Percentiles rank a stretch among this genome's conserved stretches.
Evolutionary conservation across 2,329 filamentous ascomycete genomes (phyloP).

Genomic region (Sclerotinia glacialis): DNA sequence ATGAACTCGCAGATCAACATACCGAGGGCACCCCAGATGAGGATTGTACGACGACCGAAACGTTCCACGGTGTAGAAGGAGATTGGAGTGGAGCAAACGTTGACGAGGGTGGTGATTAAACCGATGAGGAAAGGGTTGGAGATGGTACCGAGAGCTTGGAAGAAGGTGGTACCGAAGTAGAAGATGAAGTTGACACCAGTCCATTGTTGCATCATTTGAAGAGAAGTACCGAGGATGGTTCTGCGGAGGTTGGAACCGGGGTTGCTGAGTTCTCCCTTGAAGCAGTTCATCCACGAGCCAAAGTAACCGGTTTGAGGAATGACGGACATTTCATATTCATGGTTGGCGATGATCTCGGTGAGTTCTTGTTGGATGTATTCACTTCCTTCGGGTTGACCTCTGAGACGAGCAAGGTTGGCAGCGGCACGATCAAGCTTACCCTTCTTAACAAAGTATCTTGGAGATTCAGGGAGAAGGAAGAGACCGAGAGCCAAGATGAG

Average conservation of each 20-base stretch:
- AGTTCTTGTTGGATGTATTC: constrained; percentile 76
- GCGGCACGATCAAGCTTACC: constrained; percentile 65
- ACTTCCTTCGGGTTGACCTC: constrained; percentile 70
- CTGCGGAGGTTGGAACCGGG: constrained; percentile 67
- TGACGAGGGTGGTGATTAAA: constrained; percentile 83
- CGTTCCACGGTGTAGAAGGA: constrained; percentile 85
- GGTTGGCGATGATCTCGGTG: constrained; percentile 83
- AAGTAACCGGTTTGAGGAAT: constrained; percentile 65
- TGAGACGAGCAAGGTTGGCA: constrained; percentile 61
- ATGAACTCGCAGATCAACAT: constrained; percentile 88
- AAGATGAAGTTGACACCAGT: constrained; percentile 88
- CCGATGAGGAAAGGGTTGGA: constrained; percentile 77
- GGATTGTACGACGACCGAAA: constrained; percentile 75
- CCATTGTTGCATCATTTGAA: constrained; percentile 80
- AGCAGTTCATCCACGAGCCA: constrained; percentile 66
- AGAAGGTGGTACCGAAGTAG: constrained; percentile 82
- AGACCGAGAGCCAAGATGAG: constrained; percentile 71
- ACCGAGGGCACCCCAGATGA: constrained; percentile 73
- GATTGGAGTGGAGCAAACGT: constrained; percentile 79
- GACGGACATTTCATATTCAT: constrained; percentile 74
- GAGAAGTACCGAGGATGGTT: constrained; percentile 67
- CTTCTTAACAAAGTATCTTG: constrained; percentile 81
- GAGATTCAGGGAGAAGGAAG: constrained; percentile 77
- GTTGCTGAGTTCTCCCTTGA: constrained; percentile 60
- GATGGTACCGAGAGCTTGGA: constrained; percentile 74